Base-by-base conservation (phyloP, 2,329 filamentous ascomycete species). In the Fusarium haematococcum region DNA sequence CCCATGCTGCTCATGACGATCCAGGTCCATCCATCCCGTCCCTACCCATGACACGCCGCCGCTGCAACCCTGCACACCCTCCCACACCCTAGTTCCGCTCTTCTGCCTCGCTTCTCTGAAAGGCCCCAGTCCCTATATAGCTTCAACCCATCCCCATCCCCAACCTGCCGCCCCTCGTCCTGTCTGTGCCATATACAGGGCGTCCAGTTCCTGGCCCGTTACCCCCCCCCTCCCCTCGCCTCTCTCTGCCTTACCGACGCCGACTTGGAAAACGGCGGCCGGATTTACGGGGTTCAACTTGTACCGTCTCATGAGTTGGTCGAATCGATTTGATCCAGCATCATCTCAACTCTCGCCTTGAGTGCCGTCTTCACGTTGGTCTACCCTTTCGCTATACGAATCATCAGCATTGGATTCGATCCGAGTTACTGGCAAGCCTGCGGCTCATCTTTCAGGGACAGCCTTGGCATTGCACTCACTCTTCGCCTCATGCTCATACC, bases 101-200 rank as follows among this genome's bases (percentile, higher is more conserved):
- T 52, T 67, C 57, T 69, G 61, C 58, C 52, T 45, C 56, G 59
- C 67, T 72, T 57, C 60, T 60, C 58, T 54, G n/a, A 50, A 27
- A 25, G 43, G 54, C 58, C 67, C 76, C 69, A 78, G 76, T 78
- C 75, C 73, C 75, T 78, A 78, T 78, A 78, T 78, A 78, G 77
- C 77, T 76, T 78, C 76, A 77, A 75, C 32, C 56, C 61, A 37
- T 37, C 33, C 33, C 33, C 33, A 35, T 64, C 75, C 75, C 76
- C 75, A 45, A 61, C 67, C 65, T 68, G 41, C 68, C 59, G 63
- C 60, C 69, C 68, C 69, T 68, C 58, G 75, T 69, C 67, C 69
- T 69, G 72, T 50, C 70, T 75, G 63, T 75, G 66, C 50, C 68
- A 69, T 70, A 68, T 68, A 66, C 73, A 76, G 73, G 76, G 69